phyloP scores from a whole-genome alignment of 495 filamentous ascomycete species.

The Penicillium waksmanii region DNA sequence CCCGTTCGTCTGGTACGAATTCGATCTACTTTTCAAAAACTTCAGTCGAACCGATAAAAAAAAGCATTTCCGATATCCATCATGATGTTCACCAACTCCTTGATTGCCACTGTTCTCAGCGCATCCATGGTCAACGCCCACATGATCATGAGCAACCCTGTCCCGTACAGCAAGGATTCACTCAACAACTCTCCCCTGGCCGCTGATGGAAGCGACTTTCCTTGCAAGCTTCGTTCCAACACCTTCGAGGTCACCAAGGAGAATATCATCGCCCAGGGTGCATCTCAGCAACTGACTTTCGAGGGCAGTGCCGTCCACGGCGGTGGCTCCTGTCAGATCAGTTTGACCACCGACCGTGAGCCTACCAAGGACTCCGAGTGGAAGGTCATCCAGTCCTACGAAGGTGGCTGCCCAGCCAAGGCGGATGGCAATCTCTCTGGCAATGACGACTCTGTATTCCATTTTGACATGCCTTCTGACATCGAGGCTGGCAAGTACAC shows the following conservation, averaged over 20 bases:
- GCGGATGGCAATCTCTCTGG: constrained; percentile 41
- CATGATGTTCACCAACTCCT: constrained; percentile 50
- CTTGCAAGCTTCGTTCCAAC: constrained; percentile 65
- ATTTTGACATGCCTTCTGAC: constrained; percentile 50
- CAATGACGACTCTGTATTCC: constrained; percentile 26
- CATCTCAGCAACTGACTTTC: constrained; percentile 33
- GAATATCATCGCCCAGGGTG: constrained; percentile 39
- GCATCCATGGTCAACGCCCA: constrained; percentile 60
- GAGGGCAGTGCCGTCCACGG: constrained; percentile 71
- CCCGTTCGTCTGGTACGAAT: constrained; percentile 50
- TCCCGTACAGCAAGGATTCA: constrained; percentile 59
- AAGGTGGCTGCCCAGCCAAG: constrained; percentile 77
- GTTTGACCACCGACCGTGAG: constrained; percentile 72
- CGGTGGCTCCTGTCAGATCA: constrained; percentile 88
- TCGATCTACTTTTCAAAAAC: constrained; percentile 24
- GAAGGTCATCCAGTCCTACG: constrained; percentile 82
- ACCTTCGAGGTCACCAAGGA: constrained; percentile 29
- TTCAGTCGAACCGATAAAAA: constrained; percentile 31
- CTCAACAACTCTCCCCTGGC: constrained; percentile 66
- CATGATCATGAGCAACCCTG: constrained; percentile 70
- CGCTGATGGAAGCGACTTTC: constrained; percentile 67
- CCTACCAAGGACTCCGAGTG: constrained; percentile 58
- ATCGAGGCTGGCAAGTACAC: constrained; percentile 58
- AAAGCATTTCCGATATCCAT: constrained; percentile 31
- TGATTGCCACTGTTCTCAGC: constrained; percentile 50